A percentile compares a stretch with the other conserved stretches of the same genome.
Conservation (phyloP, 75 land plant genomes). For the Cryptomeria japonica region DNA sequence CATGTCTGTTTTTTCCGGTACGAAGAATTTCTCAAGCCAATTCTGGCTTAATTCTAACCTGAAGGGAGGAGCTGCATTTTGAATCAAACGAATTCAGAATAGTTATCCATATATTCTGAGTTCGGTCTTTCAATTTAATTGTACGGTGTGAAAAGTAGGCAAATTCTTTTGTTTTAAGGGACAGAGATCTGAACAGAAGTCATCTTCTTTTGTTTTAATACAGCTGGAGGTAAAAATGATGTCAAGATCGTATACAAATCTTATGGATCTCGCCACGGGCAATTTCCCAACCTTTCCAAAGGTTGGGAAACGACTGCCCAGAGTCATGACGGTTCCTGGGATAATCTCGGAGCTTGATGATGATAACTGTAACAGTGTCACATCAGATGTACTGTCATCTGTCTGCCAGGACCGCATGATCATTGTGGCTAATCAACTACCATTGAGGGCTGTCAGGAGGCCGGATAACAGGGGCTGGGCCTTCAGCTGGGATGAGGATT, state of each 20-base stretch:
- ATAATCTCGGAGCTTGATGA: constrained; percentile 70
- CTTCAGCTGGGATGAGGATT: constrained; percentile 84
- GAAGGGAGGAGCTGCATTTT: not conserved
- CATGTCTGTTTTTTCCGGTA: not conserved
- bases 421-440: constrained; percentile 81
- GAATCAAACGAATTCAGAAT: not conserved
- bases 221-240: constrained; percentile 32
- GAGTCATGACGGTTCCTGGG: constrained; percentile 65
- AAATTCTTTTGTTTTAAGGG: not conserved
- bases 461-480: constrained; percentile 36
- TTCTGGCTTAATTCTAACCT: not conserved
- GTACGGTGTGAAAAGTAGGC: not conserved
- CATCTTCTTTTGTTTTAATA: not conserved
- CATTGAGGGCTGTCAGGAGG: constrained; percentile 47
- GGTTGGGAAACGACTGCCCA: constrained; percentile 47
- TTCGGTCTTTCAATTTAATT: not conserved
- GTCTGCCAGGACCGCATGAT: constrained; percentile 55
- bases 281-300: constrained; percentile 46
- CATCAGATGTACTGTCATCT: constrained; percentile 63
- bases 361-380: constrained; percentile 48
- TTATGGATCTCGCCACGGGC: constrained; percentile 69
- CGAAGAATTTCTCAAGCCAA: not conserved
- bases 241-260: constrained; percentile 84
- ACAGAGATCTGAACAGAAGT: not conserved
- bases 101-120: not conserved